Base-by-base conservation (phyloP, 331 rosid genomes). In the Stylosanthes scabra region DNA sequence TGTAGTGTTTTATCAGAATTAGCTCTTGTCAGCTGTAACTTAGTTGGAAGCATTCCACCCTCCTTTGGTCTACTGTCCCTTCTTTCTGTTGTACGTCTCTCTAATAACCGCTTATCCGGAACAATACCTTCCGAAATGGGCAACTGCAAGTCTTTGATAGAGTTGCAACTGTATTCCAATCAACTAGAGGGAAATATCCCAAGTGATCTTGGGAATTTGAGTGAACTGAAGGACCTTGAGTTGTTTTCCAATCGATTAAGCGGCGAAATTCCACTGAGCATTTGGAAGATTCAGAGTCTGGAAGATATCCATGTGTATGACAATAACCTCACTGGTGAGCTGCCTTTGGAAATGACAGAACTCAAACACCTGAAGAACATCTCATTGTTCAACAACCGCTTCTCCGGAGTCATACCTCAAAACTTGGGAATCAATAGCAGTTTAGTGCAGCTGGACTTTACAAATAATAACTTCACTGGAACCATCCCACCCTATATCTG, bases 211-310 rank as follows among this genome's bases (percentile, higher is more conserved):
- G 99, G 97, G 7, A 80, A 63, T 78, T 76, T 91, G 68, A 72
- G 78, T 63, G 9, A 79, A 59, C 72, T 94, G 25, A 12, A 49
- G 54, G 85, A 81, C 16, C 90, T 94, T 66, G 76, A 79, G 49
- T 68, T 91, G 78, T 89, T 81, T 52, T 45, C 71, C 7, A 94
- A 94, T 76, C 78, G 12, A 41, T 74, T 94, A 67, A 81, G 58
- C 0, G 99, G 99, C 28, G 88, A 91, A 78, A 89, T 94, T 81
- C 99, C 99, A 6, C 68, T 78, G 2, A 82, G 90, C 59, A 66
- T 94, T 15, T 94, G 99, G 99, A 94, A 89, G 91, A 89, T 89
- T 80, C 89, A 63, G 51, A 70, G 82, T 55, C 96, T 94, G 31
- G 42, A 84, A 75, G 20, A 80, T 41, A 57, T 94, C 72, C 80